phyloP scores from a whole-genome alignment of 805 yeast genomes.

The Sugiyamaella lignohabitans region DNA sequence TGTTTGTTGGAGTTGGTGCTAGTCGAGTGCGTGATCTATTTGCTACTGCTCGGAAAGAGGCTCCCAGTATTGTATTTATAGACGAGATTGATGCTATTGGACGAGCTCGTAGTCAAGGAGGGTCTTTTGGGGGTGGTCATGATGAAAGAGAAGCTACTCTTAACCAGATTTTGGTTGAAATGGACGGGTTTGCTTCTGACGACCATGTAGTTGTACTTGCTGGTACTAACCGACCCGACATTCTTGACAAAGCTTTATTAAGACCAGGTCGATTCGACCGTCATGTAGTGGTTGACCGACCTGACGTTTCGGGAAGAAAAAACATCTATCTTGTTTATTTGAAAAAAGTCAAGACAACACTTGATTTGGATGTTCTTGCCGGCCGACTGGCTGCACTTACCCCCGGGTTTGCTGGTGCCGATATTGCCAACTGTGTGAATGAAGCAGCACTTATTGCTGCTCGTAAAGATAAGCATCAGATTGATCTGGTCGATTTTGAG shows the following conservation, averaged over 20 bases:
- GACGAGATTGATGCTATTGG: constrained; percentile 99
- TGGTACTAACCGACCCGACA: constrained; percentile 95
- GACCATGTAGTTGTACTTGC: constrained; percentile 97
- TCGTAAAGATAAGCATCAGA: constrained; percentile 63
- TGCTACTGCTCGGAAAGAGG: constrained; percentile 83
- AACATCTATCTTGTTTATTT: constrained; percentile 87
- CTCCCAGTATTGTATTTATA: constrained; percentile 93
- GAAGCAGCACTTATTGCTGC: constrained; percentile 98
- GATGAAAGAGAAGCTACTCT: constrained; percentile 97
- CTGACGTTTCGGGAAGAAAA: constrained; percentile 91
- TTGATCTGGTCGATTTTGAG: constrained; percentile 78
- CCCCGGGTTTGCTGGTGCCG: constrained; percentile 98
- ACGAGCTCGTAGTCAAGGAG: constrained; percentile 74
- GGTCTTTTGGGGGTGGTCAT: constrained; percentile 61
- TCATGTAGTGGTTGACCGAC: constrained; percentile 84
- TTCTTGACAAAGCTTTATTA: constrained; percentile 83
- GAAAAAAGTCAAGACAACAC: constrained; percentile 55
- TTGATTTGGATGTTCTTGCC: constrained; percentile 51
- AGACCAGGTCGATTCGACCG: constrained; percentile 98
- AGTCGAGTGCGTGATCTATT: constrained; percentile 94
- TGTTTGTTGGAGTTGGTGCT: constrained; percentile 99
- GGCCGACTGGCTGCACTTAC: constrained; percentile 93
- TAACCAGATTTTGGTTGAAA: constrained; percentile 92
- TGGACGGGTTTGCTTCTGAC: constrained; percentile 91
- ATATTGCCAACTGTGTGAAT: constrained; percentile 92